These are phyloP conservation scores for Ramularia endophylla DNA, from an alignment of 2,329 filamentous ascomycete genomes.

Conservation along the genomic window DNA sequence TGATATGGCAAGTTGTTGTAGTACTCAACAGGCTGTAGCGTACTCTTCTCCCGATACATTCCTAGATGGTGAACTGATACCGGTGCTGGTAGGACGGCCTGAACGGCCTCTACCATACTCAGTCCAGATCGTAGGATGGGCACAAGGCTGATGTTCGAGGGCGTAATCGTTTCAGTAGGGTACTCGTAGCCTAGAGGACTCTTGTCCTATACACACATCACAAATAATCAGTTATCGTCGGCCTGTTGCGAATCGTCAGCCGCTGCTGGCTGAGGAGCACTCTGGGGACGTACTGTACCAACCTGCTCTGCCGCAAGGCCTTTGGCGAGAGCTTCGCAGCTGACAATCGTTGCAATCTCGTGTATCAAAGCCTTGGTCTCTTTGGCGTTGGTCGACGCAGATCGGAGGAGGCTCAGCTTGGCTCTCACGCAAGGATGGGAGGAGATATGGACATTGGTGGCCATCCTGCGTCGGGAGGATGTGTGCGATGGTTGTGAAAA, in stretches of 20 bases:
- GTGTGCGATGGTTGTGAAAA: not conserved
- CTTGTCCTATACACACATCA: constrained; percentile 50
- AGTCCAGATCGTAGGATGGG: constrained; percentile 90
- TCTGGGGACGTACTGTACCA: constrained; percentile 53
- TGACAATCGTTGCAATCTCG: constrained; percentile 78
- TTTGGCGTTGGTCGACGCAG: constrained; percentile 59
- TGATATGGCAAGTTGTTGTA: constrained; percentile 94
- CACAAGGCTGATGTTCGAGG: constrained; percentile 68
- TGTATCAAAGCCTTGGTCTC: constrained; percentile 79
- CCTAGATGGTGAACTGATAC: constrained; percentile 90
- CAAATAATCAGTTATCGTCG: not conserved
- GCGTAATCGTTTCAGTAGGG: constrained; percentile 56
- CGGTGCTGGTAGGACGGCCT: constrained; percentile 71
- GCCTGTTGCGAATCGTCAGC: constrained; percentile 18
- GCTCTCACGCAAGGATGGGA: constrained; percentile 77
- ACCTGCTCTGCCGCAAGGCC: constrained; percentile 53
- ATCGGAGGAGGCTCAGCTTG: constrained; percentile 87
- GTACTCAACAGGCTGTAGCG: constrained; percentile 87
- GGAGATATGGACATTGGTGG: constrained; percentile 63
- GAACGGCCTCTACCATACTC: constrained; percentile 82
- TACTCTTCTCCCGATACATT: constrained; percentile 84
- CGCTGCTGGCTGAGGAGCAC: constrained; percentile 14
- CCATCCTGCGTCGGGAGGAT: constrained; percentile 8
- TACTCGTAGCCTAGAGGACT: constrained; percentile 77
- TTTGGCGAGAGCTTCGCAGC: constrained; percentile 69